Percentiles rank a stretch among this genome's conserved stretches.
phyloP scores from a whole-genome alignment of 352 stramenopile species.

The Blastocystis sp. region DNA sequence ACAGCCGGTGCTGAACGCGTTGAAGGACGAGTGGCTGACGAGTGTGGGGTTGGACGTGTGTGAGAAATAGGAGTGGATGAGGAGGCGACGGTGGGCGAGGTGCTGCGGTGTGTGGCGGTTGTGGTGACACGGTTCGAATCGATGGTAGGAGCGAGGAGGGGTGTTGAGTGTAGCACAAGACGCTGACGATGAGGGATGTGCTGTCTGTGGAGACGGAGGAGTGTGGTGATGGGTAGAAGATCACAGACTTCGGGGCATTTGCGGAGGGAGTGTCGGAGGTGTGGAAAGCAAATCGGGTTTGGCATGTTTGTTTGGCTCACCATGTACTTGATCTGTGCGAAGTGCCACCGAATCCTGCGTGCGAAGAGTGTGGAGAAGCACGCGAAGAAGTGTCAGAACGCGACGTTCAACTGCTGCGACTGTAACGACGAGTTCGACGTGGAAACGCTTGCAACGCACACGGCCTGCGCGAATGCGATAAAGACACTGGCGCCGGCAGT shows the following conservation, averaged over 20 bases:
- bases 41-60: neutral
- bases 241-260: no score
- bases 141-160: no score
- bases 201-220: no score
- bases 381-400: neutral
- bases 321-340: constrained; percentile 7
- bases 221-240: no score
- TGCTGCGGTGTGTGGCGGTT: neutral
- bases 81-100: neutral
- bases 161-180: no score
- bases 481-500: neutral
- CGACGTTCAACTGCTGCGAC: neutral
- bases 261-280: no score
- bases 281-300: no score
- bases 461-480: neutral
- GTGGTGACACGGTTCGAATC: no score
- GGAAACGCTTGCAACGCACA: neutral
- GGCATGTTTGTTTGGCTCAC: neutral
- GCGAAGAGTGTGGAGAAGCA: neutral
- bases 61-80: neutral
- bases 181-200: no score
- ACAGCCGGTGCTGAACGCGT: neutral
- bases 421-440: constrained; percentile 16
- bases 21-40: neutral
- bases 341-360: constrained; percentile 3